Evolutionary conservation across 176 grass and related monocot genomes (phyloP), one percentile per base, ranked within the genome.

Genomic region (Poa annua): DNA sequence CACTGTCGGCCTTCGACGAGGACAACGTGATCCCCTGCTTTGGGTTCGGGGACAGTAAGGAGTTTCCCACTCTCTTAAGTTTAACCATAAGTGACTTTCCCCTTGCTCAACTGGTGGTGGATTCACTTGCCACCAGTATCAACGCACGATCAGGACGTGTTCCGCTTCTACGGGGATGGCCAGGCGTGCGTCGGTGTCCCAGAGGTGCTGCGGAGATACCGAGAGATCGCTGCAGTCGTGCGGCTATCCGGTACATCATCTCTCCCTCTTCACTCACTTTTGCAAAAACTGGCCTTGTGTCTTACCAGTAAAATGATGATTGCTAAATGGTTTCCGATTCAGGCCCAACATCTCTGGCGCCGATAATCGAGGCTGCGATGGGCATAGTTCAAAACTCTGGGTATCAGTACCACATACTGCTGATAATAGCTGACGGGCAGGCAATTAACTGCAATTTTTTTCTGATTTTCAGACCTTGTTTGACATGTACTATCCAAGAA

Each of bases 371-470:
- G 60, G 88, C 61, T 33, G 91, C 91, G 19, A 90, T 71, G 11
- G 71, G 70, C 33, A 84, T 93, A 26, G 89, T 93, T 16, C 16
- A 86, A 54, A 77, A 66, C 1, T 86, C 75, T 15, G 41, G 82
- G 1, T 11, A 89, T 32, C 88, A 81, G 36, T 91, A 88, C 52
- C 94, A 97, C 84, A 90, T 97, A 82, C 78, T 97, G 45, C 74
- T 97, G 60, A 97, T 97, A 69, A 91, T 97, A 50, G 81, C 94
- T 25, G 91, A 97, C 14, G 94, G 91, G 32, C 88, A 97, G 90
- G 94, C 89, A 72, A 35, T 20, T 17, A 36, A 36, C 16, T 6
- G 36, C 36, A 3, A 29, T 6, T 38, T 38, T 38, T 38, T 38
- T 38, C 4, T 38, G 36, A 6, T 6, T 38, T 38, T 38, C 36